Conservation (phyloP, 768 basidiomycete genomes). For the Mycena vitilis region DNA sequence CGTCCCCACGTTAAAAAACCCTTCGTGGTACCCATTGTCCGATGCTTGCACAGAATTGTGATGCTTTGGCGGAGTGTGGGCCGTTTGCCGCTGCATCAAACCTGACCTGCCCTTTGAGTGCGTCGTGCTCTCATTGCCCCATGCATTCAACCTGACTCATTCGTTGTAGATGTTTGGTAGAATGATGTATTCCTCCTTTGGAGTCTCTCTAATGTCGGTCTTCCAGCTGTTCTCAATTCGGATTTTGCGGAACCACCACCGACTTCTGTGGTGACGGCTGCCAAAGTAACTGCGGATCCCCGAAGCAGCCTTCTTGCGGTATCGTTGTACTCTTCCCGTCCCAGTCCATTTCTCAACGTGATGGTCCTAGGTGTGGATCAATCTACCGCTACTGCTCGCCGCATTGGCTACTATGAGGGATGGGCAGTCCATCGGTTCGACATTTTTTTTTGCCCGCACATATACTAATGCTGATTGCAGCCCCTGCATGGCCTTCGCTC, state of each 20-base stretch:
- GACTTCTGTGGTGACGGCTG: conserved; percentile 4
- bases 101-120: background rate
- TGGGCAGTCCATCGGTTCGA: background rate
- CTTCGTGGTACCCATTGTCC: background rate
- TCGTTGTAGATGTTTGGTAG: background rate
- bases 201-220: background rate
- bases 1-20: background rate
- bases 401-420: conserved; percentile 5
- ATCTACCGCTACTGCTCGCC: background rate
- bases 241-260: conserved; percentile 1
- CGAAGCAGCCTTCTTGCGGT: conserved; percentile 6
- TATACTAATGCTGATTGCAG: background rate
- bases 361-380: background rate
- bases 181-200: background rate
- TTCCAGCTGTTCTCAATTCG: conserved; percentile 1
- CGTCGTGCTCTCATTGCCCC: background rate
- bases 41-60: background rate
- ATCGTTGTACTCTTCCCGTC: background rate
- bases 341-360: background rate
- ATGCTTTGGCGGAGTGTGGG: background rate
- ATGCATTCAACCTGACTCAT: background rate
- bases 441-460: background rate
- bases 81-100: background rate
- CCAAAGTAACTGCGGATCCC: conserved; percentile 6
- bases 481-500: conserved; percentile 7